phyloP scores from a whole-genome alignment of 768 basidiomycete genomes.

The Boletus reticuloceps region DNA sequence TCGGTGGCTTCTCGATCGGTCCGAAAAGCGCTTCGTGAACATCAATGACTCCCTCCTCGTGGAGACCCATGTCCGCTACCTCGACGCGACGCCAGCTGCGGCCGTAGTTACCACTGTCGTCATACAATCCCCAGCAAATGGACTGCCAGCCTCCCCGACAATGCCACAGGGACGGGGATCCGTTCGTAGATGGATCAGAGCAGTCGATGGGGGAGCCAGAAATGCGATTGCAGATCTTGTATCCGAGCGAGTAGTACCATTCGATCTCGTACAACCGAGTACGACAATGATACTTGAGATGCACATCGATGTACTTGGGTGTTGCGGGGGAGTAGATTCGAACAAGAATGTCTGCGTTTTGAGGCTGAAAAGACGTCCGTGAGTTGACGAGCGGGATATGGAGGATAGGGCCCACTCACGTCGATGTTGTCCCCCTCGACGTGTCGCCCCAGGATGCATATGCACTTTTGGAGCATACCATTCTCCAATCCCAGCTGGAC shows the following conservation, averaged over 20 bases:
- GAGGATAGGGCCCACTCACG: neutral
- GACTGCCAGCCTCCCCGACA: conserved; percentile 5
- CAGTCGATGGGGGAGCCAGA: no score
- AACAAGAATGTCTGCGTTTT: neutral
- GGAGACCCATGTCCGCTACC: neutral
- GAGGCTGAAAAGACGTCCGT: neutral
- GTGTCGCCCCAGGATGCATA: neutral
- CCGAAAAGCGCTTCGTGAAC: conserved; percentile 6
- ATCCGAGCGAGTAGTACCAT: conserved; percentile 10
- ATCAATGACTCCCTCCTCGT: conserved; percentile 4
- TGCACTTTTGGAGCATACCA: conserved; percentile 2
- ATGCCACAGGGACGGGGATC: neutral
- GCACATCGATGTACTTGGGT: conserved; percentile 13
- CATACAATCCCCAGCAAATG: conserved; percentile 8
- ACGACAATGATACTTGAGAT: conserved; percentile 6
- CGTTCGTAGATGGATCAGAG: neutral
- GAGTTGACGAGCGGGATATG: no score
- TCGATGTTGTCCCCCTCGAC: neutral
- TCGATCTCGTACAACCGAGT: neutral
- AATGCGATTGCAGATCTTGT: neutral
- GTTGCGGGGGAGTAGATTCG: conserved; percentile 8
- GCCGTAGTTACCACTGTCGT: neutral
- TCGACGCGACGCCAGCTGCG: neutral
- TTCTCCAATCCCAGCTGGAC: neutral
- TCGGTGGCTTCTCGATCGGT: neutral